Percentiles rank a stretch among this genome's conserved stretches.
Conservation (phyloP, 257 asterid species). For the Ehretia macrophylla region DNA sequence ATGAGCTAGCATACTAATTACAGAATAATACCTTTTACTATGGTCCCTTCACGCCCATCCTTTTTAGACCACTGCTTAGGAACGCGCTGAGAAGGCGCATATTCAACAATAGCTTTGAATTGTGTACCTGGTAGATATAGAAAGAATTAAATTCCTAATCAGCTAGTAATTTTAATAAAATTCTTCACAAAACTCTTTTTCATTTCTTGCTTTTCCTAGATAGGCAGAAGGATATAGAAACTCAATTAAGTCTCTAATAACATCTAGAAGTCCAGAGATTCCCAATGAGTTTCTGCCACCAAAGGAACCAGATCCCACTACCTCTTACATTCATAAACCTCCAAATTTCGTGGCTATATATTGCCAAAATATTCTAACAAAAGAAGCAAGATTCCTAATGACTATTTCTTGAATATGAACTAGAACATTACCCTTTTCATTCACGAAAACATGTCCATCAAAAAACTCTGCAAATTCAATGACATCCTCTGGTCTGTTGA, state of each 20-base stretch:
- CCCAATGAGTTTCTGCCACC: not conserved
- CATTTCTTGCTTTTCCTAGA: no score
- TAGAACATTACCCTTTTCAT: conserved; percentile 73
- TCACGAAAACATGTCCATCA: conserved; percentile 90
- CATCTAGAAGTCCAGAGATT: not conserved
- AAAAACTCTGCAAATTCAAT: conserved; percentile 90
- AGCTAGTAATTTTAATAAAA: not conserved
- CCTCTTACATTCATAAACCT: no score
- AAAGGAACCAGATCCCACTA: no score
- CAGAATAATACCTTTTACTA: conserved; percentile 62
- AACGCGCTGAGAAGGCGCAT: conserved; percentile 96
- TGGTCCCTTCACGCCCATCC: conserved; percentile 93
- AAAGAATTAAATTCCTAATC: not conserved
- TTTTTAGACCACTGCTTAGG: conserved; percentile 85
- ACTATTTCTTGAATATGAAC: conserved; percentile 7
- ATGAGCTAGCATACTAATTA: conserved; percentile 2
- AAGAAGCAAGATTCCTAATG: not conserved
- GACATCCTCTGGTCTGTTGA: conserved; percentile 77
- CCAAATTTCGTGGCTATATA: no score
- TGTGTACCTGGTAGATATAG: conserved; percentile 67
- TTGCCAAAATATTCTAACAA: no score
- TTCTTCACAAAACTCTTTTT: not conserved
- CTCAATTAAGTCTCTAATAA: no score
- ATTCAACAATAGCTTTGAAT: conserved; percentile 81
- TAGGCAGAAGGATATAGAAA: no score